A percentile compares a stretch with the other conserved stretches of the same genome.
Conservation (phyloP, 2,329 filamentous ascomycete species). For the Hymenotorrendiella dingleyae region DNA sequence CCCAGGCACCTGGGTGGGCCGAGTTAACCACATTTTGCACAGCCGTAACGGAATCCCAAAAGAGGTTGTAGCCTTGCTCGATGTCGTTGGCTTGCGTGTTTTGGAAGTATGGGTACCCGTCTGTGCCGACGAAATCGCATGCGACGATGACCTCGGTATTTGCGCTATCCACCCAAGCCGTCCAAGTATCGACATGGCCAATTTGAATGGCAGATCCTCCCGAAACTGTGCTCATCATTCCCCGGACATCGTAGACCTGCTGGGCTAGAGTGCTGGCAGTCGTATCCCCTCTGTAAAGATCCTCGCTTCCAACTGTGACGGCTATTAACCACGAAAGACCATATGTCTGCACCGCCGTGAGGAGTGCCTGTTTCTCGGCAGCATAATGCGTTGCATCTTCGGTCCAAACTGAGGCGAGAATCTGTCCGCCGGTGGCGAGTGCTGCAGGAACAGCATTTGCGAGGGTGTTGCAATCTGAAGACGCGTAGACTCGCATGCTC, state of each 20-base stretch:
- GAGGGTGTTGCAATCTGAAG: slow-evolving; percentile 45
- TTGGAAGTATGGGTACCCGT: slow-evolving; percentile 64
- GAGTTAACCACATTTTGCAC: slow-evolving; percentile 31
- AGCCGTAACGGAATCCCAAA: slow-evolving; percentile 36
- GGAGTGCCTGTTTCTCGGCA: slow-evolving; percentile 55
- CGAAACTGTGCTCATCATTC: slow-evolving; percentile 42
- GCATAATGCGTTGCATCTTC: slow-evolving; percentile 49
- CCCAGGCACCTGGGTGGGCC: slow-evolving; percentile 45
- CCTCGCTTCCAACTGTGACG: slow-evolving; percentile 61
- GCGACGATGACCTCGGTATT: slow-evolving; percentile 56
- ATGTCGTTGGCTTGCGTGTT: slow-evolving; percentile 49
- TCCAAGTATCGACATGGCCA: slow-evolving; percentile 65
- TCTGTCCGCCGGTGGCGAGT: slow-evolving; percentile 50
- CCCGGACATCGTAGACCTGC: slow-evolving; percentile 46
- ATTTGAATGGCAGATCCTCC: slow-evolving; percentile 47
- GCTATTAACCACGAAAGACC: slow-evolving; percentile 57
- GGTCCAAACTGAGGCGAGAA: slow-evolving; percentile 62
- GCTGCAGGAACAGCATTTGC: slow-evolving; percentile 49
- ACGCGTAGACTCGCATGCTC: slow-evolving; percentile 56
- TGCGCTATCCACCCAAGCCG: slow-evolving; percentile 52
- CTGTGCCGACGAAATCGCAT: slow-evolving; percentile 58
- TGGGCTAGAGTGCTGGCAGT: slow-evolving; percentile 35
- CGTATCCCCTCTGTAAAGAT: slow-evolving; percentile 54
- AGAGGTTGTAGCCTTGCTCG: slow-evolving; percentile 47
- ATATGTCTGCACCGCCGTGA: slow-evolving; percentile 47